Conservation (phyloP, 1,139 yeast genomes). For the Hyphopichia wangnamkhiaoensis region DNA sequence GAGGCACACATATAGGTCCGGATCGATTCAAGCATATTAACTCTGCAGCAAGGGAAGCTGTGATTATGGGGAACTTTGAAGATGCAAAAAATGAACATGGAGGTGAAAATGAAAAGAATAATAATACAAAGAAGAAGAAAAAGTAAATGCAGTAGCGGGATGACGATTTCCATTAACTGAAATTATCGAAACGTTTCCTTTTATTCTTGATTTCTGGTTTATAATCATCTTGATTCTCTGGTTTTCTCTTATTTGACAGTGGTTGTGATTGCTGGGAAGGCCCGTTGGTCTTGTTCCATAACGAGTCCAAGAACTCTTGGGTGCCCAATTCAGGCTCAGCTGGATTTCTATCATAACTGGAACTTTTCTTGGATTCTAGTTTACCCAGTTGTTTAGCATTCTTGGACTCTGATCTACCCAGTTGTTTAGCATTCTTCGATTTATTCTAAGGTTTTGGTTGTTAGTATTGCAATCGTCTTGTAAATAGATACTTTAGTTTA, state of each 20-base stretch:
- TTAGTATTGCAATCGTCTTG: conserved; percentile 4
- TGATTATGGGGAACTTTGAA: conserved; percentile 59
- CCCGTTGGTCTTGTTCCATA: conserved; percentile 29
- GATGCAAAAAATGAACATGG: conserved; percentile 7
- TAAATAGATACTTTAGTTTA: neutral
- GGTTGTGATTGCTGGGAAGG: conserved; percentile 11
- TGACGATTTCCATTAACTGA: neutral
- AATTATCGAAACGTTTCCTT: conserved; percentile 15
- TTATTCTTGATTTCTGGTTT: conserved; percentile 18
- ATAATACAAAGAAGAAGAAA: conserved; percentile 23
- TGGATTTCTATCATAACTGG: conserved; percentile 21
- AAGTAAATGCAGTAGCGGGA: conserved; percentile 10
- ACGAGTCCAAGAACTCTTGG: conserved; percentile 21
- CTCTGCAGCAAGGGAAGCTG: conserved; percentile 82
- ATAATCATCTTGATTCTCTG: conserved; percentile 12
- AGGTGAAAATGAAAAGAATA: conserved; percentile 10
- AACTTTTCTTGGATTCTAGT: neutral
- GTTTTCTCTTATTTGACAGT: conserved; percentile 12
- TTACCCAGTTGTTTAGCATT: neutral
- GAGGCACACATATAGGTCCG: conserved; percentile 90
- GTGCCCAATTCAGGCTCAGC: conserved; percentile 9
- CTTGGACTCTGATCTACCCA: neutral
- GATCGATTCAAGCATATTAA: conserved; percentile 94
- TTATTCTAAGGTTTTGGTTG: neutral
- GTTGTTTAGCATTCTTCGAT: neutral